Base-by-base conservation (phyloP, 2,329 filamentous ascomycete species). In the Intubia oerlemansii region DNA sequence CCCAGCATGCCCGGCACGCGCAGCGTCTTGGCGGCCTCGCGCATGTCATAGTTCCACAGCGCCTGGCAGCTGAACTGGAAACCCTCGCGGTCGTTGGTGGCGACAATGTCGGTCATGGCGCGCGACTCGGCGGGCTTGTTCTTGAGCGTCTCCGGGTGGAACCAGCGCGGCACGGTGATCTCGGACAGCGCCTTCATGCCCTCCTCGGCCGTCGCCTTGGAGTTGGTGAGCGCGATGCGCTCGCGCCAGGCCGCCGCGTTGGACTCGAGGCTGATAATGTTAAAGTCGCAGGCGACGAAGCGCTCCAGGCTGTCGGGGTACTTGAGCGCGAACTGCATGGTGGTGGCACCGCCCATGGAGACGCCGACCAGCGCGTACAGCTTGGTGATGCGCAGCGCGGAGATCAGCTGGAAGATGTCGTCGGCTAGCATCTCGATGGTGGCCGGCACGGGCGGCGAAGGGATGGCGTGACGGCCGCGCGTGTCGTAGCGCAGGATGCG, bases 171-270 rank as follows among this genome's bases (percentile, higher is more conserved):
- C 0, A 80, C 74, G 0, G 81, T 91, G 30, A 65, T 50, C 22
- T 62, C 62, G 0, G 81, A 79, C 6, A 91, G 57, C 29, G 64
- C 54, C 25, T 50, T 54, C 20, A 82, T 74, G 3, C 57, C 56
- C 8, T 61, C 55, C 41, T 78, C 69, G 0, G 75, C 69, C n/a
- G n/a, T n/a, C n/a, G n/a, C n/a, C n/a, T n/a, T n/a, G 8, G 19
- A 21, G n/a, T 21, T 21, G n/a, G 8, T 21, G 4, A 84, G 47
- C 1, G 53, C 62, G 31, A 80, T 73, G 17, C 81, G 72, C 24
- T 84, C 76, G 31, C 66, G 67, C 81, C 81, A 91, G 0, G 78
- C 76, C 27, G 68, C 62, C 4, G 71, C 73, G 52, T 90, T 91
- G 20, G 70, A 69, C 1, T 69, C 54, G 34, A 75, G 79, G 0